Base-by-base conservation (phyloP, 1,284 basidiomycete genomes). In the Cerrena zonata region DNA sequence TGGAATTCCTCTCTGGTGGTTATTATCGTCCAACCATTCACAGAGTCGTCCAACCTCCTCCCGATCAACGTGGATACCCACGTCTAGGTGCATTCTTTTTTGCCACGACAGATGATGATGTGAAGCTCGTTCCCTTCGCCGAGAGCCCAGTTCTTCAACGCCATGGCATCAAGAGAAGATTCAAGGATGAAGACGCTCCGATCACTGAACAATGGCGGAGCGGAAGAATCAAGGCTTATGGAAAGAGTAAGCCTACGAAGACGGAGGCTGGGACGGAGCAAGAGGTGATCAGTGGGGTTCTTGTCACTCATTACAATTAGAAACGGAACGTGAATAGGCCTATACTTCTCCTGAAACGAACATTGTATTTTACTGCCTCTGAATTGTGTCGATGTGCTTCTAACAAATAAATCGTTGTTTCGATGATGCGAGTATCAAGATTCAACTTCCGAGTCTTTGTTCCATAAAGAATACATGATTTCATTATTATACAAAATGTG, bases 21-120 rank as follows among this genome's bases (percentile, higher is more conserved):
- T 74, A 69, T 58, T 69, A 76, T 61, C 73, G 72, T 56, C 69
- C 66, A 12, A 73, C 68, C 0, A 64, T 71, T 36, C 69, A 71
- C 55, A 66, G 73, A 34, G 77, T 80, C 40, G 58, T 73, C 34
- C 69, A 74, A 26, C 79, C 78, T 7, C 78, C 77, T 0, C 52
- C 62, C 18, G 78, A 80, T 55, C 79, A 80, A 56, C 65, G 64
- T 0, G 66, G 71, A 7, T 66, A 64, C 59, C 62, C 71, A 45
- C 66, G 76, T 5, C 65, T 76, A 15, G 73, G 74, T 25, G 61
- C 72, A 11, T 69, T 73, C 52, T 76, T 75, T 61, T 76, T 77
- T 56, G 65, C 58, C 5, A 61, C 67, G 41, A 56, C 64, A 26
- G 62, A 65, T 49, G 68, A 70, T 59, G 53, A 64, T 41, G 57